These are phyloP conservation scores for Verticillium albo-atrum DNA, from an alignment of 2,329 filamentous ascomycete species.

Conservation along the genomic window DNA sequence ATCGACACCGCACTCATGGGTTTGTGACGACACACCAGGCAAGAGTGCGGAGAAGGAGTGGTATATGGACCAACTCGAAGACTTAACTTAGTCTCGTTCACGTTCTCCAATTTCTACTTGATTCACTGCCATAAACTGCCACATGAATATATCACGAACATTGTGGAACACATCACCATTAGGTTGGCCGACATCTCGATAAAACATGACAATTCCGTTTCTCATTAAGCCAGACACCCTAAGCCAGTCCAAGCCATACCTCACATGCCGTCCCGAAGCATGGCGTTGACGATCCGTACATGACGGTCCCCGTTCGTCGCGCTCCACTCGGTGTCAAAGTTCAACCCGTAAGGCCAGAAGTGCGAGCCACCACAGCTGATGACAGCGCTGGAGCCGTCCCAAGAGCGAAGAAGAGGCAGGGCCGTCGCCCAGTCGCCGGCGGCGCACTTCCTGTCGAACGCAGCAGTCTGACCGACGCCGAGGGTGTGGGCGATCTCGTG, in stretches of 20 bases:
- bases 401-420: constrained; percentile 30
- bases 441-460: constrained; percentile 32
- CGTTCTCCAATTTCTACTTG: too few relatives aligned
- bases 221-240: neutral
- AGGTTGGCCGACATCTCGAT: too few relatives aligned
- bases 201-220: neutral
- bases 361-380: constrained; percentile 35
- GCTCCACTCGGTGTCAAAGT: constrained; percentile 39
- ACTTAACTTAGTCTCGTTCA: too few relatives aligned
- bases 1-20: too few relatives aligned
- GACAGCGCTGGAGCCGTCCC: constrained; percentile 29
- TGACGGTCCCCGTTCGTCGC: constrained; percentile 39
- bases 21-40: too few relatives aligned
- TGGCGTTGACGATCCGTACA: constrained; percentile 37
- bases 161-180: too few relatives aligned
- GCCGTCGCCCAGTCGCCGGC: constrained; percentile 37
- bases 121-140: too few relatives aligned
- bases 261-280: constrained; percentile 36
- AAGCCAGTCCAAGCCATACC: neutral
- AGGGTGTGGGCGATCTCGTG: constrained; percentile 45
- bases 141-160: too few relatives aligned
- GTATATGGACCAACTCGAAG: too few relatives aligned
- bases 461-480: constrained; percentile 38
- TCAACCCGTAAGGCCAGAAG: constrained; percentile 37
- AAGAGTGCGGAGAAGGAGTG: too few relatives aligned